Percentiles rank a stretch among this genome's conserved stretches.
phyloP scores from a whole-genome alignment of 352 stramenopile species.

The Blastocystis sp. region DNA sequence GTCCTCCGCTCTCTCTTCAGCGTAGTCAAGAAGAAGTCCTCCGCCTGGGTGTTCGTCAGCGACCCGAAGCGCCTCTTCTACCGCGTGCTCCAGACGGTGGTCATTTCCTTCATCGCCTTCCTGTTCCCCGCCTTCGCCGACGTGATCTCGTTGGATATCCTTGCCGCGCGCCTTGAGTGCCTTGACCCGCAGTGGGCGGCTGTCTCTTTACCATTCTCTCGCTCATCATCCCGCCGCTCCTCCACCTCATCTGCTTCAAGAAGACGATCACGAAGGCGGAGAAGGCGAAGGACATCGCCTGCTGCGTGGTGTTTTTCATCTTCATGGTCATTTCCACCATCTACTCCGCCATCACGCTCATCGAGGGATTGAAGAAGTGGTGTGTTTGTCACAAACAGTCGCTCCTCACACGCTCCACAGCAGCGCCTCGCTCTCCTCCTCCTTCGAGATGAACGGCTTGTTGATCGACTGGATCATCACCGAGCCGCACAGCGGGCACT shows the following conservation, averaged over 20 bases:
- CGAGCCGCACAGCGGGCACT: constrained; percentile 88
- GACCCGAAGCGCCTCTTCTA: not conserved
- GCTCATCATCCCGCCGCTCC: constrained; percentile 22
- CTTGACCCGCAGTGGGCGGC: constrained; percentile 34
- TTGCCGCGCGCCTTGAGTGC: not conserved
- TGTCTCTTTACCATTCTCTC: constrained; percentile 40
- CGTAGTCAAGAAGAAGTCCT: constrained; percentile 1
- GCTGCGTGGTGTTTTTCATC: not conserved
- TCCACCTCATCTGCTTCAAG: constrained; percentile 42
- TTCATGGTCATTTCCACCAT: constrained; percentile 63
- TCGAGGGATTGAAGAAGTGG: not conserved
- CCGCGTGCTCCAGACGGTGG: constrained; percentile 25
- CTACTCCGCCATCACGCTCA: constrained; percentile 30
- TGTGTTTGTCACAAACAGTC: constrained; percentile 29
- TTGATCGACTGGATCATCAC: constrained; percentile 91
- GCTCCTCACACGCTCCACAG: constrained; percentile 70
- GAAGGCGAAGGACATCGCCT: constrained; percentile 5
- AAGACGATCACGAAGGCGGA: not conserved
- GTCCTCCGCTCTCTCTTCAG: not conserved
- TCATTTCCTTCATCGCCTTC: constrained; percentile 33
- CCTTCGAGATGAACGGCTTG: constrained; percentile 82
- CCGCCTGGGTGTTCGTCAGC: constrained; percentile 2
- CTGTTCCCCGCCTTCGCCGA: constrained; percentile 33
- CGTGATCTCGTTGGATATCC: constrained; percentile 62
- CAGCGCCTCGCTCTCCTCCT: constrained; percentile 77